Evolutionary conservation across 2,329 filamentous ascomycete species (phyloP).

Genomic region (Eurotiales sp.): DNA sequence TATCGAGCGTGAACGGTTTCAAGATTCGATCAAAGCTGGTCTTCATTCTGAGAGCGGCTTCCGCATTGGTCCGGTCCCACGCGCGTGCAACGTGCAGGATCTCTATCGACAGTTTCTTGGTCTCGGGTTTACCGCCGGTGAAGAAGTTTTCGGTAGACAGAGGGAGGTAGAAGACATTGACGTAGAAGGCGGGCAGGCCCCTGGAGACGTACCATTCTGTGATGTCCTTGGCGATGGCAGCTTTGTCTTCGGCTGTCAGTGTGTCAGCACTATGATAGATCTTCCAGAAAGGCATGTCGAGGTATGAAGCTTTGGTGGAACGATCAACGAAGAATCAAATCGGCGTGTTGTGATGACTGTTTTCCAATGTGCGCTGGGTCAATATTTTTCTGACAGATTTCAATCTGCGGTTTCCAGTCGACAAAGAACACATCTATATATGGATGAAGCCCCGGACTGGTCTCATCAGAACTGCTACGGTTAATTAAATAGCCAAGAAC

Average conservation of each 20-base stretch:
- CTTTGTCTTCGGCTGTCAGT: neutral
- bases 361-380: no score
- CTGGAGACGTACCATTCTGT: conserved; percentile 17
- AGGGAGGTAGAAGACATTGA: conserved; percentile 16
- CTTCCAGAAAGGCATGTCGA: conserved; percentile 5
- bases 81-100: neutral
- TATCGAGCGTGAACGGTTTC: neutral
- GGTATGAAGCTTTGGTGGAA: no score
- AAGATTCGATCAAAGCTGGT: neutral
- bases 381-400: no score
- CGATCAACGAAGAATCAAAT: no score
- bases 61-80: neutral
- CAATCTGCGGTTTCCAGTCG: no score
- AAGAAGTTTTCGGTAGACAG: neutral
- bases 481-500: no score
- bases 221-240: conserved; percentile 15
- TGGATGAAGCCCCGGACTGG: no score
- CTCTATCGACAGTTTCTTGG: neutral
- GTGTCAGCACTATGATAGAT: conserved; percentile 7
- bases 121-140: neutral
- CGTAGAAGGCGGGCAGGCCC: conserved; percentile 21
- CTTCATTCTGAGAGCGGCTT: neutral
- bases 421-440: no score
- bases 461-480: no score
- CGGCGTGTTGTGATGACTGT: no score